Evolutionary conservation across 176 grass and related monocot species (phyloP), one percentile per base, ranked within the genome.

Genomic region (Miscanthus lutarioriparius): DNA sequence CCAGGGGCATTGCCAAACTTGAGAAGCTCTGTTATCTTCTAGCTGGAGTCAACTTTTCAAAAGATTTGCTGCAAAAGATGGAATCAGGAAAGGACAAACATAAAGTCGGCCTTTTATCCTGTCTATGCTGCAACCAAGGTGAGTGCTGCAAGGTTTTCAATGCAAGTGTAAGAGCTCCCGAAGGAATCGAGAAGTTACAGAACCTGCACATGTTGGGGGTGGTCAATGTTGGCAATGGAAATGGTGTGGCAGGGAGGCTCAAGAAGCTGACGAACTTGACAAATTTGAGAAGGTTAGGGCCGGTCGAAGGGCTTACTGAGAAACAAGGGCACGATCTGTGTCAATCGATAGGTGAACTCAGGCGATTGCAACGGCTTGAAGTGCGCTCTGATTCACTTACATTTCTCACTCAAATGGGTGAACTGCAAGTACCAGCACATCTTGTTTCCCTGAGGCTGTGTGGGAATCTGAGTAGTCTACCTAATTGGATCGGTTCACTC

Each of bases 191-290:
- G 30, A 73, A 56, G 49, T 77, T 91, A 70, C 62, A 64, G 33
- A 83, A 88, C 41, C 8, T 91, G 32, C 72, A 76, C 54, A 87
- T 48, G 38, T 75, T 91, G 27, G 89, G 85, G 11, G 49, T 81
- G 23, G 13, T 88, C 8, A 41, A 53, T 58, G 19, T 88, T 69
- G 58, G 28, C 38, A 19, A 59, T 12, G 77, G 48, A 30, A 85
- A 4, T n/a, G 75, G n/a, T 22, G 66, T 66, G 19, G 86, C 16
- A 78, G 75, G 32, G 9, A 47, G 79, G 22, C 10, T 91, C 16
- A 38, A 58, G 69, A 38, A 83, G 10, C 32, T 58, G 23, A 90
- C 76, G 2, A 23, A 80, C 16, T 40, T 45, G 8, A 89, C 85
- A 2, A 54, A 83, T 25, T 33, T 87, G 44, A 67, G 62, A 83